A percentile compares a stretch with the other conserved stretches of the same genome.
These are phyloP conservation scores for Linaria vulgaris DNA, from an alignment of 257 asterid species.

Conservation along the genomic window DNA sequence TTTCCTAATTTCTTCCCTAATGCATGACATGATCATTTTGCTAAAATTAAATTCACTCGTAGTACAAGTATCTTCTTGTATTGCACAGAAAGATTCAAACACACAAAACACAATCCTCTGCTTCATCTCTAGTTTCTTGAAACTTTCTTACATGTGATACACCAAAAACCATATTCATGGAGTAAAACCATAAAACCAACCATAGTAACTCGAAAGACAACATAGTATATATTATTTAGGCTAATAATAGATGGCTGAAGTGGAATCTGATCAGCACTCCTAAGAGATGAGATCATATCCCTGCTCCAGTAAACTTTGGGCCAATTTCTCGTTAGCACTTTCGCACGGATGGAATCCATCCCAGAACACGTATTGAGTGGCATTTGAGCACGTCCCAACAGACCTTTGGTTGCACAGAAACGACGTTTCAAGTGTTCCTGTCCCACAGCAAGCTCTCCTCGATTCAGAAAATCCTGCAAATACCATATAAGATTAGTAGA, in stretches of 20 bases:
- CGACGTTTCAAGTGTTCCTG: slow-evolving; percentile 65
- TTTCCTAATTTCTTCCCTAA: too few relatives aligned
- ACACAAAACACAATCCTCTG: slow-evolving; percentile 10
- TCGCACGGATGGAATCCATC: slow-evolving; percentile 82
- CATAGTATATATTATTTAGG: not conserved
- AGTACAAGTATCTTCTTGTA: not conserved
- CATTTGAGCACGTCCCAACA: slow-evolving; percentile 76
- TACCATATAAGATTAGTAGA: not conserved
- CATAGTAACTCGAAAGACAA: slow-evolving; percentile 1
- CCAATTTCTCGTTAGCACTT: slow-evolving; percentile 68
- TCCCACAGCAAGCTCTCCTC: slow-evolving; percentile 80
- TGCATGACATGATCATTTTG: too few relatives aligned
- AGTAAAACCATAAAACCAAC: slow-evolving; percentile 16
- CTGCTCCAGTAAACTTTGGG: slow-evolving; percentile 58
- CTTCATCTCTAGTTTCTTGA: not conserved
- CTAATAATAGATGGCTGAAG: slow-evolving; percentile 6
- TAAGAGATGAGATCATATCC: slow-evolving; percentile 72
- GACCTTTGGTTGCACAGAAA: slow-evolving; percentile 63
- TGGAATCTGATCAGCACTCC: slow-evolving; percentile 16
- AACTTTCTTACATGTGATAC: slow-evolving; percentile 17
- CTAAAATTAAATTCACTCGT: not conserved
- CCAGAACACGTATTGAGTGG: slow-evolving; percentile 72
- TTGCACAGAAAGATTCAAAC: not conserved
- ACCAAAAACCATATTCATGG: not conserved
- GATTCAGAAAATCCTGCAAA: slow-evolving; percentile 67